A percentile compares a stretch with the other conserved stretches of the same genome.
Evolutionary conservation across 2,329 filamentous ascomycete genomes (phyloP).

Genomic region (Thelonectria rubi): DNA sequence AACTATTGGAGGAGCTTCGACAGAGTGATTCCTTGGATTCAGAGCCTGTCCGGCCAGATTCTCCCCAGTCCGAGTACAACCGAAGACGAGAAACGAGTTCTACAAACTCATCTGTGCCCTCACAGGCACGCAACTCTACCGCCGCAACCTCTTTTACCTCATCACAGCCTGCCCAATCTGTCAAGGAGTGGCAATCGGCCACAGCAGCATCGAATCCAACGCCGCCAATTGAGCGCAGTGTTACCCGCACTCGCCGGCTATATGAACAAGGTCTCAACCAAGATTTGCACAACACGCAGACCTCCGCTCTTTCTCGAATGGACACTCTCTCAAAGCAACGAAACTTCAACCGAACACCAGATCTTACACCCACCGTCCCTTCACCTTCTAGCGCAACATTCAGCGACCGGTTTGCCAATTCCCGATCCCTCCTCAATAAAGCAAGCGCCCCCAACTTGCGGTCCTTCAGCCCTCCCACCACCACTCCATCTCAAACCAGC

Average conservation of each 20-base stretch:
- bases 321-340: conserved; percentile 79
- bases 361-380: conserved; percentile 56
- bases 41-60: conserved; percentile 46
- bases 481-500: conserved; percentile 51
- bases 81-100: conserved; percentile 87
- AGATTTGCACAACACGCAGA: conserved; percentile 82
- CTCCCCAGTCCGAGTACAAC: conserved; percentile 70
- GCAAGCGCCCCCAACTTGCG: conserved; percentile 76
- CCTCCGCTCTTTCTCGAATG: conserved; percentile 78
- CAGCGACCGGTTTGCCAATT: conserved; percentile 57
- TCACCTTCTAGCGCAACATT: conserved; percentile 57
- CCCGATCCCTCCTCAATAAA: conserved; percentile 59
- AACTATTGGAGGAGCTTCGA: conserved; percentile 47
- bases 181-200: conserved; percentile 60
- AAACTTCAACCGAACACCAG: conserved; percentile 59
- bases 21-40: conserved; percentile 34
- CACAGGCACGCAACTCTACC: conserved; percentile 79
- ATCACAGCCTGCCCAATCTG: conserved; percentile 62
- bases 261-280: conserved; percentile 87
- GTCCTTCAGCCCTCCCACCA: conserved; percentile 60
- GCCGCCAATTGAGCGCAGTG: conserved; percentile 67
- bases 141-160: conserved; percentile 90
- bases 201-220: conserved; percentile 50
- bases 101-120: conserved; percentile 76
- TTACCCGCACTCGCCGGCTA: conserved; percentile 76